phyloP scores from a whole-genome alignment of 2,329 filamentous ascomycete genomes.

The Fusarium vanettenii region DNA sequence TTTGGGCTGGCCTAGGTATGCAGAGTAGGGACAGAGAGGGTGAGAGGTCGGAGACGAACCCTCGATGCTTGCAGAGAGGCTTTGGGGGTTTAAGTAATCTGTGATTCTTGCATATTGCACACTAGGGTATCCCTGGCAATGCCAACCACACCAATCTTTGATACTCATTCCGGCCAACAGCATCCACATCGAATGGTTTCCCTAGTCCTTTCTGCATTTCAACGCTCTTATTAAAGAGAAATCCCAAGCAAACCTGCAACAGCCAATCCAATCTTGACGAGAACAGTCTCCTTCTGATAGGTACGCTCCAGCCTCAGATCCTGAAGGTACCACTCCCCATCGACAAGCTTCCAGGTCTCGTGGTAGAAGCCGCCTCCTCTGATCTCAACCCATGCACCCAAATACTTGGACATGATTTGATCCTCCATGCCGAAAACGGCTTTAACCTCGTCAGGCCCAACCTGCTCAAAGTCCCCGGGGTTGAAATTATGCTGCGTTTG shows the following conservation, averaged over 20 bases:
- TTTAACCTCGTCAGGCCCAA: constrained; percentile 38
- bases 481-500: constrained; percentile 42
- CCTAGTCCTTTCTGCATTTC: neutral
- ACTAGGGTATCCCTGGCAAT: neutral
- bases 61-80: neutral
- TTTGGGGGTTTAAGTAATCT: neutral
- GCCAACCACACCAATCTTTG: neutral
- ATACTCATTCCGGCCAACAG: neutral
- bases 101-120: neutral
- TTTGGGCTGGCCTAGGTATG: neutral
- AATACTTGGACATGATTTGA: constrained; percentile 22
- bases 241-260: constrained; percentile 1
- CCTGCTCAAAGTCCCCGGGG: constrained; percentile 40
- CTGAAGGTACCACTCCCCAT: constrained; percentile 39
- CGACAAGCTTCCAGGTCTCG: constrained; percentile 37
- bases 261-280: constrained; percentile 1
- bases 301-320: constrained; percentile 36
- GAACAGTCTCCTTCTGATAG: constrained; percentile 33
- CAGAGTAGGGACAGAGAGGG: neutral
- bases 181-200: neutral
- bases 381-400: constrained; percentile 33
- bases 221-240: neutral
- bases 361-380: constrained; percentile 40
- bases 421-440: constrained; percentile 40
- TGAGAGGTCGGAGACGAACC: neutral